Percentiles rank a stretch among this genome's conserved stretches.
phyloP scores from a whole-genome alignment of 2,329 filamentous ascomycete species.

The Cryphonectria nitschkei region DNA sequence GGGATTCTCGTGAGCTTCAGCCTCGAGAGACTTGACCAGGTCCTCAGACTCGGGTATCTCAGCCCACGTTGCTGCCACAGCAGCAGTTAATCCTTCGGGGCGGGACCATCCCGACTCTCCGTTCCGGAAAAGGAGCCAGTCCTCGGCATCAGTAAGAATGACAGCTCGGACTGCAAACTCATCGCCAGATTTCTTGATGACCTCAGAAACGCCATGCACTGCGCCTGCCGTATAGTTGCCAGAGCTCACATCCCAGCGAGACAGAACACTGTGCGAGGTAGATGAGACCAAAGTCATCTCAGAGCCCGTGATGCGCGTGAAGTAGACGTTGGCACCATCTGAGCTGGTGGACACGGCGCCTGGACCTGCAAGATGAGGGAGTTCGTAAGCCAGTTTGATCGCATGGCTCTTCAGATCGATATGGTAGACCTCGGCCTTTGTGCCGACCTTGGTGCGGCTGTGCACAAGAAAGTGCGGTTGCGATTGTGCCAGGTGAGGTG shows the following conservation, averaged over 20 bases:
- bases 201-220: constrained; percentile 77
- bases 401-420: constrained; percentile 71
- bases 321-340: constrained; percentile 81
- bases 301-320: constrained; percentile 77
- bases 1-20: constrained; percentile 83
- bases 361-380: constrained; percentile 70
- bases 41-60: constrained; percentile 74
- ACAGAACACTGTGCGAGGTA: constrained; percentile 73
- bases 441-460: constrained; percentile 68
- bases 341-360: constrained; percentile 82
- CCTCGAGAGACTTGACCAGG: constrained; percentile 78
- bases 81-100: constrained; percentile 79
- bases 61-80: constrained; percentile 79
- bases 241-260: constrained; percentile 68
- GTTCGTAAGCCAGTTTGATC: constrained; percentile 76
- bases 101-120: constrained; percentile 80
- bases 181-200: constrained; percentile 70
- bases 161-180: constrained; percentile 80
- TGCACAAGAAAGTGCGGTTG: constrained; percentile 85
- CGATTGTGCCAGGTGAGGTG: constrained; percentile 71
- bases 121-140: constrained; percentile 85
- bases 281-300: constrained; percentile 78
- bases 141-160: constrained; percentile 65
- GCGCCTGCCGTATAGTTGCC: constrained; percentile 48
- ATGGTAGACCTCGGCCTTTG: constrained; percentile 86